phyloP scores from a whole-genome alignment of 2,329 filamentous ascomycete species.

The Apiospora sp. region DNA sequence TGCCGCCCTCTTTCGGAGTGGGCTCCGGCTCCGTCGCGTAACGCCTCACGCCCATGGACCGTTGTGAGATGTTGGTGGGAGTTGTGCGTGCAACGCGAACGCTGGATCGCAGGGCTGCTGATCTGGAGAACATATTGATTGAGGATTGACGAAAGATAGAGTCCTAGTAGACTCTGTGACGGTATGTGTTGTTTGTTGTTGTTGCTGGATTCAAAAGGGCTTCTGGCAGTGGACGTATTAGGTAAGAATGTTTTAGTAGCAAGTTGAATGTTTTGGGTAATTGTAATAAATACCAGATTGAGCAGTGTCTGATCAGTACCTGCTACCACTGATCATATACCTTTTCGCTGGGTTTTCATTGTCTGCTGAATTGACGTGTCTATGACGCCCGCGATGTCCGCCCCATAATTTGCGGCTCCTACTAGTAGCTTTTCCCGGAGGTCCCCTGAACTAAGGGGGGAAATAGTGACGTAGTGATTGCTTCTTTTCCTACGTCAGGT shows the following conservation, averaged over 20 bases:
- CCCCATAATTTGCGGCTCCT: constrained; percentile 11
- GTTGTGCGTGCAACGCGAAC: neutral
- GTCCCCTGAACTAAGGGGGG: neutral
- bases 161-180: neutral
- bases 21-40: neutral
- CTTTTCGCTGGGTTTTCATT: neutral
- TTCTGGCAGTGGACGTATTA: neutral
- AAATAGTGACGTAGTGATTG: neutral
- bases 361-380: neutral
- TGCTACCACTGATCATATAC: neutral
- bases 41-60: neutral
- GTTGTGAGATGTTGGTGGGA: neutral
- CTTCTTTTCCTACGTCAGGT: neutral
- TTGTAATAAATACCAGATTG: neutral
- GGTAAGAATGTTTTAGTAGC: neutral
- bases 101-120: constrained; percentile 3
- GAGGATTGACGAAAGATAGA: neutral
- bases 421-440: constrained; percentile 1
- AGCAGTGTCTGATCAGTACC: neutral
- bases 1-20: neutral
- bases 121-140: neutral
- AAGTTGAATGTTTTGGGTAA: neutral
- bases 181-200: neutral
- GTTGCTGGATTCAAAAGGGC: neutral
- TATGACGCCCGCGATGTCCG: constrained; percentile 12